A percentile compares a stretch with the other conserved stretches of the same genome.
Evolutionary conservation across 148 eudicot species (phyloP).

Genomic region (Vaccinium darrowii): DNA sequence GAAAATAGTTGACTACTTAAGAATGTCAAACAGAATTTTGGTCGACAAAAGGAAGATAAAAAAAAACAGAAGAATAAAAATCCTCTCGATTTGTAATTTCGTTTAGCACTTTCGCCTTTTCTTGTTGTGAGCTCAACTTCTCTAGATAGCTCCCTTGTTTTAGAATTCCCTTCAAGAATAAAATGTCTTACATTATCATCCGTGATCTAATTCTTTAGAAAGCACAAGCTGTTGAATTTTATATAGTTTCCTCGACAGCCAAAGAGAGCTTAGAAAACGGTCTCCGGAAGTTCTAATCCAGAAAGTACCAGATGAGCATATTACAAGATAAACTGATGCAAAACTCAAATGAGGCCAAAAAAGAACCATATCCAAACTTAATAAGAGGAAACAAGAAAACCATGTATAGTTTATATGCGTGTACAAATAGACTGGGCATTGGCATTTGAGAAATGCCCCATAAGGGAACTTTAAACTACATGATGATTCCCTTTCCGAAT

Average conservation of each 20-base stretch:
- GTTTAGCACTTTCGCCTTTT: background rate
- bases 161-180: background rate
- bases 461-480: background rate
- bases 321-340: background rate
- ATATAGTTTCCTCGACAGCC: background rate
- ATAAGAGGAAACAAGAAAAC: background rate
- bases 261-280: background rate
- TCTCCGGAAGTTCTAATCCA: background rate
- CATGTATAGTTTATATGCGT: background rate
- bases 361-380: background rate
- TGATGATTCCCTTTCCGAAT: background rate
- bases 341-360: constrained; percentile 4
- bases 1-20: background rate
- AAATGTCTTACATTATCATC: background rate
- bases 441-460: background rate
- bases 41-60: no score
- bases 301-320: background rate
- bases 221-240: background rate
- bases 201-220: background rate
- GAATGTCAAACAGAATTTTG: background rate
- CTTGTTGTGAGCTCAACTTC: background rate
- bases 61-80: background rate
- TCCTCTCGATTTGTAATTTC: background rate
- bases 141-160: background rate
- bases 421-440: background rate